Conservation (phyloP, 768 basidiomycete species). For the Termitomyces heimii region DNA sequence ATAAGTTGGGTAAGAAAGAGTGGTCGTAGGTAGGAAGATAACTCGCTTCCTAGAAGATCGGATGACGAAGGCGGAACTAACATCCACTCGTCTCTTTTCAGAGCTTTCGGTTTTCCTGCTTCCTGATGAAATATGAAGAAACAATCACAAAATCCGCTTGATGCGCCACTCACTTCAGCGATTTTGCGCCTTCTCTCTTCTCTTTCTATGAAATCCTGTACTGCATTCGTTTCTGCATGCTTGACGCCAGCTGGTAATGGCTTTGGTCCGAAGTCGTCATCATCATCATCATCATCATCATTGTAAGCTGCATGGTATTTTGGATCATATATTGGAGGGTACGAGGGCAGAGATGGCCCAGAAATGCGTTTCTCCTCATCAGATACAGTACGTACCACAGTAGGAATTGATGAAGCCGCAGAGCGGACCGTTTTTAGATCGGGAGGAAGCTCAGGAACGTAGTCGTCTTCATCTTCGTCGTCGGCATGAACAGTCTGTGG, state of each 20-base stretch:
- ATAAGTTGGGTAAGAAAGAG: neutral
- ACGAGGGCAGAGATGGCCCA: conserved; percentile 49
- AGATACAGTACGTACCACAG: conserved; percentile 14
- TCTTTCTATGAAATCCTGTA: conserved; percentile 76
- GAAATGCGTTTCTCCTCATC: conserved; percentile 30
- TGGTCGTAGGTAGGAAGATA: neutral
- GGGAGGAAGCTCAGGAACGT: conserved; percentile 70
- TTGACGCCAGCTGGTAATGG: conserved; percentile 52
- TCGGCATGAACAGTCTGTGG: conserved; percentile 17
- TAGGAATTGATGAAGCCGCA: conserved; percentile 14
- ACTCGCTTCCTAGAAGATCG: conserved; percentile 73
- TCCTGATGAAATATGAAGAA: conserved; percentile 37
- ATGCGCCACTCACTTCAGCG: conserved; percentile 43
- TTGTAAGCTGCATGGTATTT: conserved; percentile 18
- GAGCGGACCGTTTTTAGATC: conserved; percentile 48
- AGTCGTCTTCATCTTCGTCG: conserved; percentile 54
- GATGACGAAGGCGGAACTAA: conserved; percentile 84
- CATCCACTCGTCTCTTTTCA: conserved; percentile 97
- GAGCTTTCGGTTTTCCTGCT: conserved; percentile 69
- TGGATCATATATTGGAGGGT: conserved; percentile 27
- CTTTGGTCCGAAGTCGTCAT: conserved; percentile 82
- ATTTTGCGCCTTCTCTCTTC: conserved; percentile 74
- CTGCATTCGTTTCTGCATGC: conserved; percentile 51
- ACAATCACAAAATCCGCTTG: neutral
- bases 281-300: conserved; percentile 60